Base-by-base conservation (phyloP, 495 filamentous ascomycete species). In the Copromyces sp. region DNA sequence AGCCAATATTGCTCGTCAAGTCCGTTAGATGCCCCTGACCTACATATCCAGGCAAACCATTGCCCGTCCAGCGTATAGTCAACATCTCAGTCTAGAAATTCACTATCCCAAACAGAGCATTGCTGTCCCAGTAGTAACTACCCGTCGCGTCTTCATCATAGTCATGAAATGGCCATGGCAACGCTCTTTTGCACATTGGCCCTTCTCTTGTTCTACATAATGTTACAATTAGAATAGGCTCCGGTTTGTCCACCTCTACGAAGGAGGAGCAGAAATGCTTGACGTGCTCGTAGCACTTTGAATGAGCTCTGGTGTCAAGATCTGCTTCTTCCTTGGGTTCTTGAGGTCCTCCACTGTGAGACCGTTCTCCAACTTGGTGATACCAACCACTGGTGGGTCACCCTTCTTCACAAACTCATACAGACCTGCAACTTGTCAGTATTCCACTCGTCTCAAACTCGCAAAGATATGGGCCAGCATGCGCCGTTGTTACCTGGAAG, bases 341-440 rank as follows among this genome's bases (percentile, higher is more conserved):
- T 91, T 93, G 80, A 98, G 83, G 42, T 90, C 89, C 71, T 92
- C 92, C 78, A 93, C 79, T 41, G 93, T 97, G 12, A 94, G 81
- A n/a, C 92, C 93, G 72, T 90, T 85, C 45, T 87, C 88, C 53
- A 99, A 82, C 80, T 97, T 97, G n/a, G 94, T 97, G 72, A 97
- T 87, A 35, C 95, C 95, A 80, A 99, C 94, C 14, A 96, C 86
- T 7, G 95, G 90, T 3, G 93, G 86, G 77, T 97, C 95, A n/a
- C 93, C 93, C 80, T 94, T 97, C 82, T 89, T 93, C 39, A 97
- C 94, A 77, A 97, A 95, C 79, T 98, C 94, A 83, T 93, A 98
- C 73, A 93, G 87, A 3, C 95, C 95, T 97, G 74, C 37, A 71
- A 59, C 32, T 40, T 41, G 76, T 82, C 75, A 81, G 74, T 45